Base-by-base conservation (phyloP, 2,329 filamentous ascomycete genomes). In the Colletotrichum limetticola region DNA sequence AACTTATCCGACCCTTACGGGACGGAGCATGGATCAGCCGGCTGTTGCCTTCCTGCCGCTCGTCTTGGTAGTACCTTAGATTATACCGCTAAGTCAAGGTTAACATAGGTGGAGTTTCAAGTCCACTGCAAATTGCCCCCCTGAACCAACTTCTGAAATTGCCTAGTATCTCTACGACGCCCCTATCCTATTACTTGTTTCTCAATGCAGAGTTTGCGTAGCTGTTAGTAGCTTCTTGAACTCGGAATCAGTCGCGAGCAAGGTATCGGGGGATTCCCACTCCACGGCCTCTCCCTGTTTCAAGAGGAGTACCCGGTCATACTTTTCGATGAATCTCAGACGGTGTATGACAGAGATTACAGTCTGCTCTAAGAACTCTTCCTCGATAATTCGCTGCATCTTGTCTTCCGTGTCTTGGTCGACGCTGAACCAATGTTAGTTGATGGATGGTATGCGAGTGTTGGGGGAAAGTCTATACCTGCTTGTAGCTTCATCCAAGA, bases 401-500 rank as follows among this genome's bases (percentile, higher is more conserved):
- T 42, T 49, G 3, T 59, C 61, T 11, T 68, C 66, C 16, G 66
- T 68, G 6, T 63, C 66, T 5, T 56, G 46, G 8, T 68, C 66
- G 5, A 63, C 66, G 46, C 66, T 68, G 2, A 4, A 14, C 19
- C 42, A 8, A 19, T n/a, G 19, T 49, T 22, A 49, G 42, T 49
- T n/a, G 7, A 49, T 9, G 3, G 1, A 22, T 9, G 8, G 42
- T 22, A 9, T 9, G 7, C 6, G 19, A n/a, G 6, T n/a, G 8
- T n/a, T 11, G 19, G 8, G 52, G 22, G 2, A 55, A 55, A 14
- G 11, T 55, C 19, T 59, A 28, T 65, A 70, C 67, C 67, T 70
- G 60, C 67, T 65, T 28, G 60, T 70, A 16, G 67, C 67, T 52
- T 70, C 67, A 16, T 70, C 67, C 3, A 70, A 26, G 5, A 70